phyloP scores from a whole-genome alignment of 140 eudicot species.

The Stevia rebaudiana region DNA sequence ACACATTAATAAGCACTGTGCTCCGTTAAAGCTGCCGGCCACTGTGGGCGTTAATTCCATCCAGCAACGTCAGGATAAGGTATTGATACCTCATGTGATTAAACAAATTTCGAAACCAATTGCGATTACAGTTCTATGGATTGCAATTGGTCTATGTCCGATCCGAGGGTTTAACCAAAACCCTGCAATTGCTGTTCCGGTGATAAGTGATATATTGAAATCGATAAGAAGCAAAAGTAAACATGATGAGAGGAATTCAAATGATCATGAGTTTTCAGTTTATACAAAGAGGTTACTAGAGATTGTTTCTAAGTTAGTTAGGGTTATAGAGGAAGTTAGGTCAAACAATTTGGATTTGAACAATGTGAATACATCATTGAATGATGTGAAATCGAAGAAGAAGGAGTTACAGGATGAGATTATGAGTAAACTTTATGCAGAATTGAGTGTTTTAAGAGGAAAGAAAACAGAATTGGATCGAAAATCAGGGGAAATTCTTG shows the following conservation, averaged over 20 bases:
- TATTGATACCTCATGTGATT: slow-evolving; percentile 14
- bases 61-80: slow-evolving; percentile 24
- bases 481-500: slow-evolving; percentile 23
- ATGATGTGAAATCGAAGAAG: slow-evolving; percentile 54
- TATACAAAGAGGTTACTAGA: slow-evolving; percentile 46
- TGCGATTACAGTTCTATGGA: slow-evolving; percentile 39
- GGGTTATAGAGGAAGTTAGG: slow-evolving; percentile 50
- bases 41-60: slow-evolving; percentile 1
- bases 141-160: slow-evolving; percentile 49
- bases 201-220: slow-evolving; percentile 14
- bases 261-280: slow-evolving; percentile 43
- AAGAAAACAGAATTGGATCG: slow-evolving; percentile 26
- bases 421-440: slow-evolving; percentile 38
- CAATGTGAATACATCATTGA: slow-evolving; percentile 41
- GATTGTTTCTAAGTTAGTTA: slow-evolving; percentile 36
- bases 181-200: slow-evolving; percentile 46
- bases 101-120: slow-evolving; percentile 36
- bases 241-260: slow-evolving; percentile 6
- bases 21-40: neutral
- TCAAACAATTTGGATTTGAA: slow-evolving; percentile 26
- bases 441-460: slow-evolving; percentile 37
- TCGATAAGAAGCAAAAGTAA: slow-evolving; percentile 20
- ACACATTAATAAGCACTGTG: neutral
- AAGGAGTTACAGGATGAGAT: slow-evolving; percentile 53
- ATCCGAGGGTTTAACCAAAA: slow-evolving; percentile 29